Conservation (phyloP, 2,329 filamentous ascomycete species). For the Sclerotiophoma versabilis region DNA sequence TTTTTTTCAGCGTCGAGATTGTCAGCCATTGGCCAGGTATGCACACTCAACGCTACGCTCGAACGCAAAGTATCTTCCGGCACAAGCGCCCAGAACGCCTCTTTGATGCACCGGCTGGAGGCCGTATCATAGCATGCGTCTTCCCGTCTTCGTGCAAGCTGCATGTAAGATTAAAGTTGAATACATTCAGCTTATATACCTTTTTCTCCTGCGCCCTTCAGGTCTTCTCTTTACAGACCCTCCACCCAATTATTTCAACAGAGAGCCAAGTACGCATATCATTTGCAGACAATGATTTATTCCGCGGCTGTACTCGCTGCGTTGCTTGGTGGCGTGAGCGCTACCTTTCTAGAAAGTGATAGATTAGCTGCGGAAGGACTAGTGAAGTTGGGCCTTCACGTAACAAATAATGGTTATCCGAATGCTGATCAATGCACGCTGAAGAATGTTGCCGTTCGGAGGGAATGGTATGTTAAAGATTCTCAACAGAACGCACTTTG, state of each 20-base stretch:
- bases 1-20: too few species aligned
- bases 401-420: conserved; percentile 32
- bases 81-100: too few species aligned
- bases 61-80: too few species aligned
- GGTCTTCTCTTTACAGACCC: neutral
- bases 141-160: neutral
- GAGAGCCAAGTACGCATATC: too few species aligned
- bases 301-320: neutral
- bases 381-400: conserved; percentile 43
- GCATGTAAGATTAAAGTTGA: neutral
- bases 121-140: neutral
- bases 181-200: neutral
- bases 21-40: too few species aligned
- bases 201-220: neutral
- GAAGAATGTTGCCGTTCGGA: conserved; percentile 49
- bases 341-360: conserved; percentile 36
- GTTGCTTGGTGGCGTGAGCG: neutral
- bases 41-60: too few species aligned
- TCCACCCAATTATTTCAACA: too few species aligned
- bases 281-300: too few species aligned
- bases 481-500: too few species aligned
- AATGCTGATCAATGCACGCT: conserved; percentile 44
- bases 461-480: conserved; percentile 51
- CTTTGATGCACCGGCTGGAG: neutral
- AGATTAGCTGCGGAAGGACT: conserved; percentile 43